A percentile compares a stretch with the other conserved stretches of the same genome.
Evolutionary conservation across 495 filamentous ascomycete genomes (phyloP).

Genomic region (Podospora fimiseda): DNA sequence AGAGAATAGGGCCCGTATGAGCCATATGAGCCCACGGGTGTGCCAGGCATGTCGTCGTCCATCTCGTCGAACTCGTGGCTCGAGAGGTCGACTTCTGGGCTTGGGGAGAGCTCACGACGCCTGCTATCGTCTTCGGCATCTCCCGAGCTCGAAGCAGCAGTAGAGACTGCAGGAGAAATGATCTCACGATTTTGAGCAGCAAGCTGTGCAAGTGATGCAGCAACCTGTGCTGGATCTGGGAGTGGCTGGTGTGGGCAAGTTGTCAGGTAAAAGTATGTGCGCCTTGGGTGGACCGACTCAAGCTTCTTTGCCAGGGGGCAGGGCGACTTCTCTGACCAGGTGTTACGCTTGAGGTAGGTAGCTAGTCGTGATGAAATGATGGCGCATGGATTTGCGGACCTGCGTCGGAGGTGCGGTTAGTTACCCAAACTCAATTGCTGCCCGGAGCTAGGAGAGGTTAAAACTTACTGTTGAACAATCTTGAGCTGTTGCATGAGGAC

Average conservation of each 20-base stretch:
- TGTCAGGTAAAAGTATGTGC: conserved; percentile 93
- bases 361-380: conserved; percentile 90
- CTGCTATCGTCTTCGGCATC: conserved; percentile 61
- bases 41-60: conserved; percentile 53
- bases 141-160: conserved; percentile 58
- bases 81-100: conserved; percentile 88
- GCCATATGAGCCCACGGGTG: conserved; percentile 54
- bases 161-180: conserved; percentile 81
- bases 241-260: conserved; percentile 76
- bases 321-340: conserved; percentile 70
- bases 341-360: conserved; percentile 76
- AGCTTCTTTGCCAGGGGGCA: conserved; percentile 92
- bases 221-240: conserved; percentile 59
- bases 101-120: conserved; percentile 73
- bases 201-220: conserved; percentile 34
- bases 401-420: conserved; percentile 35
- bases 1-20: conserved; percentile 32
- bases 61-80: conserved; percentile 79
- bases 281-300: conserved; percentile 82
- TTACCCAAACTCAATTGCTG: conserved; percentile 24
- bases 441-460: neutral
- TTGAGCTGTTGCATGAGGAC: conserved; percentile 69
- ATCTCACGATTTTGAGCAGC: conserved; percentile 45
- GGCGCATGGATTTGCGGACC: conserved; percentile 90
- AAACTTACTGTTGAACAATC: conserved; percentile 82